These are phyloP conservation scores for Xylaria sp. DNA, from an alignment of 2,329 filamentous ascomycete species.

Conservation along the genomic window DNA sequence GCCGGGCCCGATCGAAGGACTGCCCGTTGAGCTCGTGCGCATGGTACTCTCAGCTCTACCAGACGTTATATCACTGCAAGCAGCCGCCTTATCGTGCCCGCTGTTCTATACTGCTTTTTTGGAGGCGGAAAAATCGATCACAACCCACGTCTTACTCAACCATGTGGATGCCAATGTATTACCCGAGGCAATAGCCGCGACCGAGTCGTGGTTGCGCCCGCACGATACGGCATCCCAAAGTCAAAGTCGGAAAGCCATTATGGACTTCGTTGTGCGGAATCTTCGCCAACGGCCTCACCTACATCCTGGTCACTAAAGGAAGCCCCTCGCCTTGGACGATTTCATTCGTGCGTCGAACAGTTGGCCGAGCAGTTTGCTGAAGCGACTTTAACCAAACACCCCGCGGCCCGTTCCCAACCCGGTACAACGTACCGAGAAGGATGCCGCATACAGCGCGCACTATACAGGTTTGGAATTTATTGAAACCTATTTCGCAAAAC, in stretches of 20 bases:
- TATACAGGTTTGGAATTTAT: slow-evolving; percentile 11
- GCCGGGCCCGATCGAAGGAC: background rate
- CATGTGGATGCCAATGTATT: slow-evolving; percentile 14
- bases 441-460: slow-evolving; percentile 9
- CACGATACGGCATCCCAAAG: background rate
- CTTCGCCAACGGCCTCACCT: background rate
- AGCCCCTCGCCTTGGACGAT: background rate
- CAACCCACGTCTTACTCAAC: slow-evolving; percentile 7
- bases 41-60: background rate
- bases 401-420: background rate
- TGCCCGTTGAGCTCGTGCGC: slow-evolving; percentile 2
- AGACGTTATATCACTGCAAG: slow-evolving; percentile 8
- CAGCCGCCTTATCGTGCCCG: slow-evolving; percentile 12
- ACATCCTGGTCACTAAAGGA: background rate
- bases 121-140: background rate
- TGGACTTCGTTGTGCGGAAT: background rate
- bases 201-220: background rate
- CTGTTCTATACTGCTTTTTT: slow-evolving; percentile 12
- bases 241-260: background rate
- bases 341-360: background rate
- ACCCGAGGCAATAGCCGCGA: slow-evolving; percentile 12
- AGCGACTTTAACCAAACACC: background rate
- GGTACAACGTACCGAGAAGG: background rate
- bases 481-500: background rate
- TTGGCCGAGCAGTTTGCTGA: background rate